Base-by-base conservation (phyloP, 2,329 filamentous ascomycete genomes). In the Scytalidium lignicola region DNA sequence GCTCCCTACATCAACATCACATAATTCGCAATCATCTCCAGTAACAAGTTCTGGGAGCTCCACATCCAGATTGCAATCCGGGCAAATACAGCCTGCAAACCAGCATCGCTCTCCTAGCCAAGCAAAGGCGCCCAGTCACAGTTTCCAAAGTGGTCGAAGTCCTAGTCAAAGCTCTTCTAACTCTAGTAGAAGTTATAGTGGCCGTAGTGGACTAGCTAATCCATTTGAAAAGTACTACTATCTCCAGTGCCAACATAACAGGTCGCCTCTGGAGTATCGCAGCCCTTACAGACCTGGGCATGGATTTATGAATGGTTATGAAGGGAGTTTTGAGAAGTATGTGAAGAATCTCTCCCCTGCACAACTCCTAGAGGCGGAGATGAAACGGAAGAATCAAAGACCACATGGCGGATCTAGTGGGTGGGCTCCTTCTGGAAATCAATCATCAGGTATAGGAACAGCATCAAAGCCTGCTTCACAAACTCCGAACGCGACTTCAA, bases 241-340 rank as follows among this genome's bases (percentile, higher is more conserved):
- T 60, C 79, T 83, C 61, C 78, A 82, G 54, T 72, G 79, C 21
- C 70, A 83, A 52, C 74, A 82, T 55, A 83, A 83, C 54, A 75
- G 76, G 73, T 79, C 70, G 50, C 68, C 75, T 5, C 70, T 73
- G 7, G 75, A 75, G 47, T 83, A 85, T 51, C 73, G 77, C 44
- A 82, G 78, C 3, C 81, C 81, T 1, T 85, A 84, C 58, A 72
- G 75, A 15, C 68, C 71, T 47, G 62, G 61, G 66, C 75, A 76
- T 20, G 80, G 79, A 0, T 83, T 83, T 56, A 80, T 75, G 28
- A 83, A 83, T 52, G 79, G 78, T 3, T 82, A 82, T 49, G 77
- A 82, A 61, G 77, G 75, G 2, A 60, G 53, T 41, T 50, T 61
- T 2, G 47, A 60, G 43, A 57, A 55, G n/a, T 58, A 65, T 46